Conservation (phyloP, 805 yeast genomes). For the Yueomyces sp. region DNA sequence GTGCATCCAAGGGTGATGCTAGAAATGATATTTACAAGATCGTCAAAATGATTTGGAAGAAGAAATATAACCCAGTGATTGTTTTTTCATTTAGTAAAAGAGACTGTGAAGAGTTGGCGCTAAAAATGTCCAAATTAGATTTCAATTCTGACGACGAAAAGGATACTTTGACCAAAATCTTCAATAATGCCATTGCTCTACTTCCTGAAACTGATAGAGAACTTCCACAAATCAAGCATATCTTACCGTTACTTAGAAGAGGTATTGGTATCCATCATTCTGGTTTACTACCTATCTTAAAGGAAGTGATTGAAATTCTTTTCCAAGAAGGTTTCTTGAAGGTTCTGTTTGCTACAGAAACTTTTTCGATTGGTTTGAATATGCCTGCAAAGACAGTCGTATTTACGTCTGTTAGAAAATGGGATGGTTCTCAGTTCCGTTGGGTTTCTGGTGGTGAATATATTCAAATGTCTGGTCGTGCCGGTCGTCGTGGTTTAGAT, state of each 20-base stretch:
- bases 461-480: constrained; percentile 99
- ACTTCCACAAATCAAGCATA: constrained; percentile 87
- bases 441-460: constrained; percentile 99
- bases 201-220: constrained; percentile 86
- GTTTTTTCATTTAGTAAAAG: constrained; percentile 96
- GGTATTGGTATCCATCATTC: constrained; percentile 99
- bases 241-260: constrained; percentile 75
- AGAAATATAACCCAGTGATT: constrained; percentile 93
- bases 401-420: constrained; percentile 90
- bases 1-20: constrained; percentile 46
- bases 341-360: constrained; percentile 94
- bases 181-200: constrained; percentile 76
- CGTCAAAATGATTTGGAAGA: constrained; percentile 95
- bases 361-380: constrained; percentile 93
- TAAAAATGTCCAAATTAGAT: constrained; percentile 91
- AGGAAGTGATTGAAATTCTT: constrained; percentile 88
- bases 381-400: constrained; percentile 99
- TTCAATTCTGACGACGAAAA: constrained; percentile 92
- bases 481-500: constrained; percentile 98
- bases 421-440: constrained; percentile 96
- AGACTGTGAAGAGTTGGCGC: constrained; percentile 88
- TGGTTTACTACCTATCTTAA: constrained; percentile 83
- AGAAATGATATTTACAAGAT: constrained; percentile 86
- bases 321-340: constrained; percentile 94
- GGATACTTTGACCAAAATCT: constrained; percentile 78